Evolutionary conservation across 352 stramenopile genomes (phyloP), one percentile per base, ranked within the genome.

Genomic region (Pythium utonaiense): DNA sequence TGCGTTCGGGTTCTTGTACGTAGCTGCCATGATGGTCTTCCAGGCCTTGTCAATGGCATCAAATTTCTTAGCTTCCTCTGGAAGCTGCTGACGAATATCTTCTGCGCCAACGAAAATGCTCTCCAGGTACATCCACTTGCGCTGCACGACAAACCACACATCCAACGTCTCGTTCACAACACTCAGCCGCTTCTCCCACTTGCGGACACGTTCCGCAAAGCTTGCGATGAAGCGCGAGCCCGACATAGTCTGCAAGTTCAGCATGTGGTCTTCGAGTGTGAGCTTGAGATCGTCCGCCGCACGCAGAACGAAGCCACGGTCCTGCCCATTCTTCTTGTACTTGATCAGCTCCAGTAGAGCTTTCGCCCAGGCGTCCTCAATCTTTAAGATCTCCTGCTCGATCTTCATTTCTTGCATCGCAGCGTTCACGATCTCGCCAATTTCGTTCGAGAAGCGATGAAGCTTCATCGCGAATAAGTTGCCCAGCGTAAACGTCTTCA

Each of bases 101-200:
- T 98, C 91, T 0, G 88, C 87, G 3, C 90, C 90, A 12, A 97
- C 86, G 54, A 98, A 98, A 64, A 98, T 98, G 57, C 83, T 96
- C 60, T 98, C 92, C 17, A 98, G 80, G 62, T 98, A 98, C 91
- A 98, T 97, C 92, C 92, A 98, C 71, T 98, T 97, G 30, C 89
- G 83, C 73, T 98, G 92, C 16, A 98, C 92, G 22, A 95, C 79
- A 53, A 96, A 97, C 91, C 91, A 97, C 58, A 97, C 79, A 62
- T 98, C 90, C 0, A 98, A 54, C 30, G 83, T 96, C 51, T 98
- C 92, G 60, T 94, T 95, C 44, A 98, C 89, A 7, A 94, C 72
- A 19, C 94, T 82, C 6, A 98, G 75, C 9, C 78, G 86, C 52
- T 94, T 95, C 57, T 98, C 92, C 92, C 92, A 98, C 57, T 88